Conservation (phyloP, 176 grass and related monocot genomes). For the Saccharum officinarum region DNA sequence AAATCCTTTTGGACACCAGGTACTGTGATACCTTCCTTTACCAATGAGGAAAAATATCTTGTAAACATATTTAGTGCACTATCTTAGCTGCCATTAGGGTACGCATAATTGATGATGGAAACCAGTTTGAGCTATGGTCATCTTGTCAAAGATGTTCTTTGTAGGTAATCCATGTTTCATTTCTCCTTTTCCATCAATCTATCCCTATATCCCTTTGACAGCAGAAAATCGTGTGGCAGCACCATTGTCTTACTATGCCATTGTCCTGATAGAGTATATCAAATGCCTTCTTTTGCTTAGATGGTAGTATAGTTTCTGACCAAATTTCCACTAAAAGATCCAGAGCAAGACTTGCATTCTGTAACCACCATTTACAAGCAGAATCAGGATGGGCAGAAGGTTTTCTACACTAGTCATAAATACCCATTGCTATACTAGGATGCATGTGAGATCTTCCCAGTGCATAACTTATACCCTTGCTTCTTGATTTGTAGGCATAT, state of each 20-base stretch:
- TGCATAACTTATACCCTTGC: neutral
- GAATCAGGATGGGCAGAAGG: neutral
- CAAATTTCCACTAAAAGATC: slow-evolving; percentile 1
- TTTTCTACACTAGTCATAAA: neutral
- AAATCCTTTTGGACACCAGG: slow-evolving; percentile 8
- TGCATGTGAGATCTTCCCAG: neutral
- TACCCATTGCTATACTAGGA: slow-evolving; percentile 10
- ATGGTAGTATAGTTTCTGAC: slow-evolving; percentile 6
- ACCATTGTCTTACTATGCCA: neutral
- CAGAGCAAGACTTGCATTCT: slow-evolving; percentile 6
- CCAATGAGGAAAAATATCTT: neutral
- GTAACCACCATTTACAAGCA: neutral
- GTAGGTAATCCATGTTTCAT: slow-evolving; percentile 61
- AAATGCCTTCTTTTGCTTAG: neutral
- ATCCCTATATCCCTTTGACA: neutral
- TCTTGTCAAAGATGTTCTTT: slow-evolving; percentile 96
- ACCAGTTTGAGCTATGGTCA: slow-evolving; percentile 64
- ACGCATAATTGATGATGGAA: slow-evolving; percentile 66
- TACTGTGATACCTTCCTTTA: neutral
- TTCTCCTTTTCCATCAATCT: neutral
- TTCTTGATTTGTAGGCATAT: neutral
- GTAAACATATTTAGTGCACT: neutral
- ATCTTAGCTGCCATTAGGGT: neutral
- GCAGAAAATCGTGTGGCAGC: neutral
- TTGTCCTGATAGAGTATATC: neutral